These are phyloP conservation scores for Penicillium turbatum DNA, from an alignment of 495 filamentous ascomycete genomes.

Conservation along the genomic window DNA sequence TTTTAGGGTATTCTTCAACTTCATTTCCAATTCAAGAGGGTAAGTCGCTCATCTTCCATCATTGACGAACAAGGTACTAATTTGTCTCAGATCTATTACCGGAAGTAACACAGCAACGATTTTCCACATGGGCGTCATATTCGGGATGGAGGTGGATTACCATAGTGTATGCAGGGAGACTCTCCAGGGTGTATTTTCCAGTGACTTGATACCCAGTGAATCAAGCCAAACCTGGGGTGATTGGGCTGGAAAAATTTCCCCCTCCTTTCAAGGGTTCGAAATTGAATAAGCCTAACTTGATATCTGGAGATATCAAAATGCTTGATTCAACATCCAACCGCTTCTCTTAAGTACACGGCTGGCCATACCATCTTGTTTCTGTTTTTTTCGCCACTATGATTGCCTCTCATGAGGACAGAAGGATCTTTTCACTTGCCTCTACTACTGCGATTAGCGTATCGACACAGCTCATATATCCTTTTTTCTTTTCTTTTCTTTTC, in stretches of 20 bases:
- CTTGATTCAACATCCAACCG: slow-evolving; percentile 17
- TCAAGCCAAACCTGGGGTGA: slow-evolving; percentile 4
- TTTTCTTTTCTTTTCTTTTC: too few relatives aligned
- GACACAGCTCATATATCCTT: background rate
- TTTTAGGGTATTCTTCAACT: slow-evolving; percentile 87
- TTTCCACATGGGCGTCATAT: slow-evolving; percentile 20
- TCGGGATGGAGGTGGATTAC: slow-evolving; percentile 11
- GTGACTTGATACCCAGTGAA: slow-evolving; percentile 12
- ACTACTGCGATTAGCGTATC: background rate
- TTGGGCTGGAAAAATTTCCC: slow-evolving; percentile 26
- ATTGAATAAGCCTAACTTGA: slow-evolving; percentile 13
- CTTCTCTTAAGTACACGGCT: background rate
- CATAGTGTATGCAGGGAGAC: slow-evolving; percentile 14
- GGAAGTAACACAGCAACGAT: slow-evolving; percentile 26
- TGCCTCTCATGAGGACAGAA: background rate
- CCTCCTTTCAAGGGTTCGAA: slow-evolving; percentile 10
- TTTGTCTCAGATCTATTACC: slow-evolving; percentile 39
- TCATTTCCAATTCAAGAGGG: slow-evolving; percentile 96
- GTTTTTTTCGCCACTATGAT: background rate
- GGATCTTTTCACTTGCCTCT: background rate
- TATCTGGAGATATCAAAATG: slow-evolving; percentile 17
- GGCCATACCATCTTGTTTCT: background rate
- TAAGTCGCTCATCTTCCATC: slow-evolving; percentile 23
- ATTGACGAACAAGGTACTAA: slow-evolving; percentile 1
- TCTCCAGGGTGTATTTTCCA: slow-evolving; percentile 26